Conservation (phyloP, 257 asterid genomes). For the Anisodus tanguticus region DNA sequence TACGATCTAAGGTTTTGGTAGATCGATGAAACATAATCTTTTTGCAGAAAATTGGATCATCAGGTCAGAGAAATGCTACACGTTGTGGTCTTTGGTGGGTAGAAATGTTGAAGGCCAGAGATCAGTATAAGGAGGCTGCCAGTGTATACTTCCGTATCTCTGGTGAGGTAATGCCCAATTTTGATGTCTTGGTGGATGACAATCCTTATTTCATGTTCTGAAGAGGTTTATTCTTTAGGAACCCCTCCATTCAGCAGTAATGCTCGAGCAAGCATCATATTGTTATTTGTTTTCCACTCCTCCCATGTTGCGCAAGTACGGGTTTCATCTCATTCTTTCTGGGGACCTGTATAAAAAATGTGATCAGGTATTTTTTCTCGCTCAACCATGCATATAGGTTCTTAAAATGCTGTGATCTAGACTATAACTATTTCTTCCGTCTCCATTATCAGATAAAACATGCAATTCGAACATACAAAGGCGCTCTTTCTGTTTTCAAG, state of each 20-base stretch:
- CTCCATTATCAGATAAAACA: slow-evolving; percentile 73
- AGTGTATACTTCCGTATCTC: slow-evolving; percentile 90
- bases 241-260: slow-evolving; percentile 86
- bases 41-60: slow-evolving; percentile 76
- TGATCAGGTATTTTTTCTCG: slow-evolving; percentile 74
- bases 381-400: slow-evolving; percentile 29
- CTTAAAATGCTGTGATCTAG: slow-evolving; percentile 34
- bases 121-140: slow-evolving; percentile 94
- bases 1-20: slow-evolving; percentile 11
- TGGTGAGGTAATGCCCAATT: slow-evolving; percentile 91
- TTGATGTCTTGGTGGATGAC: slow-evolving; percentile 35
- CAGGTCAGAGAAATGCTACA: slow-evolving; percentile 74
- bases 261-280: slow-evolving; percentile 99
- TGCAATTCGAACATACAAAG: slow-evolving; percentile 92
- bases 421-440: slow-evolving; percentile 34
- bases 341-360: slow-evolving; percentile 96
- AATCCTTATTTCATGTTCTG: slow-evolving; percentile 42
- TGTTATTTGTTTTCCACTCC: slow-evolving; percentile 89
- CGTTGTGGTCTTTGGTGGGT: slow-evolving; percentile 99
- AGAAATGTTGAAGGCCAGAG: slow-evolving; percentile 90
- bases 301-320: slow-evolving; percentile 84
- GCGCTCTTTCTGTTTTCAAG: slow-evolving; percentile 85
- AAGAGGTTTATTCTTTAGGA: slow-evolving; percentile 62
- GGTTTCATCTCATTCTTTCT: slow-evolving; percentile 97
- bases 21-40: slow-evolving; percentile 4